Conservation (phyloP, 352 stramenopile species). For the Blastocystis sp. region DNA sequence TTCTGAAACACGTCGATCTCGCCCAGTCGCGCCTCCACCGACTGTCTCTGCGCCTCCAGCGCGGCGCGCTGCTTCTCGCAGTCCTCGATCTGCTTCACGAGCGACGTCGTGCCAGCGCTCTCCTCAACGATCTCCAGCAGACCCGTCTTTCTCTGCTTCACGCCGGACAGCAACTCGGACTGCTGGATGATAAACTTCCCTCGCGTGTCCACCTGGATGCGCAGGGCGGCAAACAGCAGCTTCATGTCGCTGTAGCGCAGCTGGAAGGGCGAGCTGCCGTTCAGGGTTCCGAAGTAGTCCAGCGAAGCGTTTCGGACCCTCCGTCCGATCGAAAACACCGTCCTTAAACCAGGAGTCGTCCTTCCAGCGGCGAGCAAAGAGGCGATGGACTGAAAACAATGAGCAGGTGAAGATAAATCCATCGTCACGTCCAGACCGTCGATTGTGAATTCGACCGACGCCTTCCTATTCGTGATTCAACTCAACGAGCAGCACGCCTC, state of each 20-base stretch:
- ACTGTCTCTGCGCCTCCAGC: conserved; percentile 31
- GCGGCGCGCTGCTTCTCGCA: not conserved
- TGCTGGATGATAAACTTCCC: conserved; percentile 72
- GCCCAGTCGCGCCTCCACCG: conserved; percentile 5
- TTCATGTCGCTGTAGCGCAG: conserved; percentile 20
- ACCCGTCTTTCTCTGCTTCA: conserved; percentile 24
- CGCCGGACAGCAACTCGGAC: conserved; percentile 27
- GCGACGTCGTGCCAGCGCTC: not conserved
- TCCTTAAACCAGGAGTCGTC: not conserved
- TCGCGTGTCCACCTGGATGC: conserved; percentile 36
- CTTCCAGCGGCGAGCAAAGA: not conserved
- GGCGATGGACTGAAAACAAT: not conserved
- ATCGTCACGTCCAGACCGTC: not conserved
- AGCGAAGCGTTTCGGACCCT: not conserved
- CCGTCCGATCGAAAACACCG: conserved; percentile 15
- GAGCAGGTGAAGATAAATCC: not conserved
- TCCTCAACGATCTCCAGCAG: conserved; percentile 68
- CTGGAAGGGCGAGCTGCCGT: not conserved
- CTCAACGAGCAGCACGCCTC: conserved; percentile 3
- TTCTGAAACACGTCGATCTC: conserved; percentile 36
- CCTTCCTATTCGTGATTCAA: not conserved
- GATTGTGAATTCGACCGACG: conserved; percentile 20
- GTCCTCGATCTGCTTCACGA: conserved; percentile 4
- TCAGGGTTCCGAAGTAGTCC: conserved; percentile 35
- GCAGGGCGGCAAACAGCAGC: not conserved